Base-by-base conservation (phyloP, 2,329 filamentous ascomycete species). In the Fusarium poae region DNA sequence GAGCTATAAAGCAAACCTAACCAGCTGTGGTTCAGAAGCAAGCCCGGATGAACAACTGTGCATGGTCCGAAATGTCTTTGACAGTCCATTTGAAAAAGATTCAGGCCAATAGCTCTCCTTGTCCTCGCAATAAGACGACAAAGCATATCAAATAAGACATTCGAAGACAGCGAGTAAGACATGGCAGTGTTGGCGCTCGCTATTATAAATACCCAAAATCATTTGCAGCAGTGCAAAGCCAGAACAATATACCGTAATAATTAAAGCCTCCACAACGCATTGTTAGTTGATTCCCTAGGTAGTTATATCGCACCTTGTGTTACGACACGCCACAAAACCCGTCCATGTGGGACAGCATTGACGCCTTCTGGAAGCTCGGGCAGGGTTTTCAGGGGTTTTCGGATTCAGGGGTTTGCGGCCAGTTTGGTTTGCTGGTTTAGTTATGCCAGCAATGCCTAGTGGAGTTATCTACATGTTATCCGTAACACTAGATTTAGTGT, bases 321-420 rank as follows among this genome's bases (percentile, higher is more conserved):
- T 49, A 49, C 21, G 4, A 48, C 32, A 48, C 18, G 29, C 29
- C 20, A 13, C 20, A n/a, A 11, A 29, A n/a, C 8, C 16, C 16
- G 29, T 34, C 30, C 46, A 35, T 49, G 34, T 40, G 48, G 48
- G 34, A 51, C 48, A 18, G 21, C 48, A 51, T 40, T 40, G 23
- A 51, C 51, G n/a, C 32, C 65, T 69, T 69, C 67, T 69, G 46
- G 67, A 69, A 51, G 37, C 25, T 20, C 48, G 34, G 48, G 23
- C 35, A 69, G 57, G 62, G 48, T 44, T 63, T 67, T 70, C 53
- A 64, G 57, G 62, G 56, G 66, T 52, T 42, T 64, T 42, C 21
- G 42, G 42, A 56, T 46, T 69, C 66, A 70, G 62, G 66, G 66
- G 62, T 51, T 51, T 40, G 48, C 34, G 18, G 48, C 18, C 35